A percentile compares a stretch with the other conserved stretches of the same genome.
phyloP scores from a whole-genome alignment of 2,329 filamentous ascomycete genomes.

The Parastagonospora avenae region DNA sequence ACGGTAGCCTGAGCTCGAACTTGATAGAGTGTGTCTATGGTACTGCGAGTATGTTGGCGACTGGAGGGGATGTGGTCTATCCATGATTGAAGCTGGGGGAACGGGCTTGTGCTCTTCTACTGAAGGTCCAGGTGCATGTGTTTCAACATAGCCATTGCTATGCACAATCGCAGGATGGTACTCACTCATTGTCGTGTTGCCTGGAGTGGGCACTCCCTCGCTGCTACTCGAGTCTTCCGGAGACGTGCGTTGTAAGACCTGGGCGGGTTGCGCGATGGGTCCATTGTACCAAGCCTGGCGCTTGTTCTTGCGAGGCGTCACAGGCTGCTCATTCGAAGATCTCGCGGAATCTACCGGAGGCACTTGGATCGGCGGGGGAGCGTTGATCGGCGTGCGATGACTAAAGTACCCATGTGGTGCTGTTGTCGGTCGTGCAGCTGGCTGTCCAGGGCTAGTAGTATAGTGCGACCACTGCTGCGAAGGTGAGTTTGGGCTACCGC shows the following conservation, averaged over 20 bases:
- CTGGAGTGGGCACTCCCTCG: slow-evolving; percentile 60
- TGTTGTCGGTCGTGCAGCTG: slow-evolving; percentile 38
- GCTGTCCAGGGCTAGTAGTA: slow-evolving; percentile 27
- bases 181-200: slow-evolving; percentile 55
- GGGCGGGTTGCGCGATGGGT: slow-evolving; percentile 43
- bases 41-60: slow-evolving; percentile 33
- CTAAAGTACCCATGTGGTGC: slow-evolving; percentile 46
- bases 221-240: slow-evolving; percentile 62
- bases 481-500: slow-evolving; percentile 54
- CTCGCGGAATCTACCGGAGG: slow-evolving; percentile 41
- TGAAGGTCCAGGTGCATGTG: slow-evolving; percentile 45
- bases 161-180: slow-evolving; percentile 60
- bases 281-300: slow-evolving; percentile 76
- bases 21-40: slow-evolving; percentile 36
- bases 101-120: slow-evolving; percentile 49
- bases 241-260: slow-evolving; percentile 55
- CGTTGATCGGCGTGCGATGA: slow-evolving; percentile 26
- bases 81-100: slow-evolving; percentile 41
- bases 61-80: slow-evolving; percentile 42
- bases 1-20: slow-evolving; percentile 33
- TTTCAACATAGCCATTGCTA: slow-evolving; percentile 55
- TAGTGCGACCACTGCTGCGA: slow-evolving; percentile 44
- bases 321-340: slow-evolving; percentile 47
- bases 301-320: slow-evolving; percentile 65
- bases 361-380: slow-evolving; percentile 33